Percentiles rank a stretch among this genome's conserved stretches.
Evolutionary conservation across 2,329 filamentous ascomycete genomes (phyloP).

Genomic region (Claviceps quebecensis): DNA sequence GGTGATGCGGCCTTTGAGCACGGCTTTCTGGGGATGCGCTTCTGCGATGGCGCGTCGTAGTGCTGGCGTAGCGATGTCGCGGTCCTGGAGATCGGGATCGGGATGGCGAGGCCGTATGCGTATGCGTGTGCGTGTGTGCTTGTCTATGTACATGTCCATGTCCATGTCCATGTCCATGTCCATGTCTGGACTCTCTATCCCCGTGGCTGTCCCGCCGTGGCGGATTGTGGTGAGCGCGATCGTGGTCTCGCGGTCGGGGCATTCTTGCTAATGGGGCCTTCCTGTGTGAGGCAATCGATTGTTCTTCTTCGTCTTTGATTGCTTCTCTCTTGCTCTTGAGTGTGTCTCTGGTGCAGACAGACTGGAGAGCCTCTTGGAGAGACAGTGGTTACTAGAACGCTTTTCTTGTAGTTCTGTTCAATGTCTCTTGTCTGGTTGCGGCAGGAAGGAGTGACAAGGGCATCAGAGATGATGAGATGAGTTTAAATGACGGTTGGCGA

Average conservation of each 20-base stretch:
- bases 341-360: not conserved
- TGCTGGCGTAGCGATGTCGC: not conserved
- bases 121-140: not conserved
- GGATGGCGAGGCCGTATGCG: not conserved
- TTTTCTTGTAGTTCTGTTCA: not conserved
- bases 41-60: not conserved
- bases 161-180: not conserved
- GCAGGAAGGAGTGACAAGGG: not conserved
- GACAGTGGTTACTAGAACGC: not conserved
- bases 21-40: constrained; percentile 7
- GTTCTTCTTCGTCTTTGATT: not conserved
- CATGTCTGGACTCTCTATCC: not conserved
- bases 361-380: not conserved
- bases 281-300: not conserved
- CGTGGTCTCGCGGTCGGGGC: not conserved
- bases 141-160: no score
- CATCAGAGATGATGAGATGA: not conserved
- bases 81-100: not conserved
- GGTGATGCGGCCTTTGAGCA: constrained; percentile 13
- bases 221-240: not conserved
- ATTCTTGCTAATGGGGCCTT: not conserved
- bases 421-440: not conserved
- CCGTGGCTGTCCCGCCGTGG: not conserved
- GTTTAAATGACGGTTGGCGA: not conserved
- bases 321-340: not conserved